phyloP scores from a whole-genome alignment of 768 basidiomycete species.

The Albatrellus ellisii region DNA sequence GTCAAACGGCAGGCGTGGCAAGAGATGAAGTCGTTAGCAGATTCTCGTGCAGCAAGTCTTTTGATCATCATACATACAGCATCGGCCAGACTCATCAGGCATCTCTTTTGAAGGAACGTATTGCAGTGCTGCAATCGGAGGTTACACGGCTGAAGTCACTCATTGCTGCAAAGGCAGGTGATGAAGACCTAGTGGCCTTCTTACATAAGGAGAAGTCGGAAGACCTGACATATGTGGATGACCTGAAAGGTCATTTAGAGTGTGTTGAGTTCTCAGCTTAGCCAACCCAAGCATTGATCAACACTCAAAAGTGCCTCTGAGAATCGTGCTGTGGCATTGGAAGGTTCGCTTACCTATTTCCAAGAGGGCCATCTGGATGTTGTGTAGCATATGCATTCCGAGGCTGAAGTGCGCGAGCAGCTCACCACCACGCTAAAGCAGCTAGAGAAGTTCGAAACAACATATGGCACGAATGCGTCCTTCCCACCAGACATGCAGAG shows the following conservation, averaged over 20 bases:
- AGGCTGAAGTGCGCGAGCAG: slow-evolving; percentile 36
- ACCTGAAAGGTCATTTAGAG: slow-evolving; percentile 41
- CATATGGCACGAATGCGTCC: slow-evolving; percentile 40
- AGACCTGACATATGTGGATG: slow-evolving; percentile 35
- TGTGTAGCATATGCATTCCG: slow-evolving; percentile 32
- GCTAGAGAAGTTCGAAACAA: slow-evolving; percentile 45
- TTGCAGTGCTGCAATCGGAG: slow-evolving; percentile 59
- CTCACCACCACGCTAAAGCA: slow-evolving; percentile 32
- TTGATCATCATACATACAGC: too few species aligned
- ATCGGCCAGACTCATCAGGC: slow-evolving; percentile 1
- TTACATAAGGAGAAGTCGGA: slow-evolving; percentile 45
- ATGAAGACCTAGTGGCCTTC: slow-evolving; percentile 62
- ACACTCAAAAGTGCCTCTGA: slow-evolving; percentile 27
- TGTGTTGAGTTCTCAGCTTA: slow-evolving; percentile 28
- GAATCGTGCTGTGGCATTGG: slow-evolving; percentile 33
- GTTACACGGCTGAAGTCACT: slow-evolving; percentile 56
- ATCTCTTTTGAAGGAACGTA: slow-evolving; percentile 44
- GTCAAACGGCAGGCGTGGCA: slow-evolving; percentile 10
- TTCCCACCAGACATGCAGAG: slow-evolving; percentile 36
- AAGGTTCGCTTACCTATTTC: slow-evolving; percentile 33
- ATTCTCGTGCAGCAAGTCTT: slow-evolving; percentile 5
- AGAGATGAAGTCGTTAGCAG: slow-evolving; percentile 8
- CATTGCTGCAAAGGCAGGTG: slow-evolving; percentile 60
- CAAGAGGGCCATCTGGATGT: slow-evolving; percentile 41
- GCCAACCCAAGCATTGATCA: background rate